Evolutionary conservation across 352 stramenopile genomes (phyloP), one percentile per base, ranked within the genome.

Genomic region (Phytopythium oedochilum): DNA sequence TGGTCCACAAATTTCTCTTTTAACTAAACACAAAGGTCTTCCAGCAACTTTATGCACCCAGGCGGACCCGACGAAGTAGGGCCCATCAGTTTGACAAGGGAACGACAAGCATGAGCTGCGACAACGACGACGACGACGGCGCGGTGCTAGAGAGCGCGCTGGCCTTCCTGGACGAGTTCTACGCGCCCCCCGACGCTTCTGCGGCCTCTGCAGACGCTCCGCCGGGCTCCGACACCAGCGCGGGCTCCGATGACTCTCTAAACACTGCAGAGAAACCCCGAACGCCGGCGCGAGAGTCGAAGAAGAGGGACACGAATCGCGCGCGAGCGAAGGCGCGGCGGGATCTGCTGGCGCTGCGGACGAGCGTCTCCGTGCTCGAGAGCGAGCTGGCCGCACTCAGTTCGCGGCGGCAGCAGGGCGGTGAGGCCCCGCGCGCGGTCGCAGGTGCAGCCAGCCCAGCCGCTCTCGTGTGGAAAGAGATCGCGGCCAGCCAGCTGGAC

Each of bases 151-250:
- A 56, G 44, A 56, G 61, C 4, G 65, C 52, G 36, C 55, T 73
- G 40, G 67, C 65, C 35, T 53, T 73, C 38, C 42, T 73, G 31
- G 65, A 73, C 12, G 56, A 66, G 42, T 54, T 39, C 36, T 55
- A 68, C 25, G 46, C 47, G n/a, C 28, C 26, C 20, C 1, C 34
- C 8, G 39, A 18, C 1, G 9, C 0, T 1, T 26, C 11, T 32
- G 34, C n/a, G 22, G n/a, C 18, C 7, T 15, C 5, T 17, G 5
- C 18, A 8, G 31, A 53, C 8, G 29, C 18, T 2, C 25, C 3
- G 18, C 5, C 15, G 2, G 14, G 18, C 3, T n/a, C 18, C 9
- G 31, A 3, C 17, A 17, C 18, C 17, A n/a, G 3, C 14, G 17
- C 6, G n/a, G 14, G 1, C 26, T 5, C 31, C 5, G n/a, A n/a